These are phyloP conservation scores for Lentinula edodes DNA, from an alignment of 768 basidiomycete genomes.

Conservation along the genomic window DNA sequence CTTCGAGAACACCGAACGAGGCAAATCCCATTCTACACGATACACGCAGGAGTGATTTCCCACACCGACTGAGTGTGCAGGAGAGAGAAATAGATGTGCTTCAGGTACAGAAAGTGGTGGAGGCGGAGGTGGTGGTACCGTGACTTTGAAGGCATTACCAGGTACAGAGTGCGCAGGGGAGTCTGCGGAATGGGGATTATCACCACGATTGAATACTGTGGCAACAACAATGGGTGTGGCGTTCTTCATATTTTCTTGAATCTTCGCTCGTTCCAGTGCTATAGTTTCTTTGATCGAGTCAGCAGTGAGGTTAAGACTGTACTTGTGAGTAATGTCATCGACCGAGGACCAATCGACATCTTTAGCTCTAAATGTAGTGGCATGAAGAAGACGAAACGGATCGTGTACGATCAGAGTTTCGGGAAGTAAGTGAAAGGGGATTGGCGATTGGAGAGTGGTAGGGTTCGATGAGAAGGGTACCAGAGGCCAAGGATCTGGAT, in stretches of 20 bases:
- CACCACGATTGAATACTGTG: not conserved
- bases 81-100: slow-evolving; percentile 46
- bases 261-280: not conserved
- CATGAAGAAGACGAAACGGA: slow-evolving; percentile 28
- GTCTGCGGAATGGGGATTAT: slow-evolving; percentile 23
- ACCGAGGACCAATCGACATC: slow-evolving; percentile 20
- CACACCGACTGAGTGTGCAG: slow-evolving; percentile 25
- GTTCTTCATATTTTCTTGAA: not conserved
- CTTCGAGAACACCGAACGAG: slow-evolving; percentile 30
- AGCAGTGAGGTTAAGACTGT: slow-evolving; percentile 18
- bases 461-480: slow-evolving; percentile 26
- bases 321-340: slow-evolving; percentile 24
- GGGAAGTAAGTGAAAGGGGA: slow-evolving; percentile 31
- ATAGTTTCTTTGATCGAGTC: slow-evolving; percentile 4
- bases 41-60: slow-evolving; percentile 54
- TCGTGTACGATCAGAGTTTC: slow-evolving; percentile 38
- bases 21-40: slow-evolving; percentile 46
- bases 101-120: slow-evolving; percentile 18
- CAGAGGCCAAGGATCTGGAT: slow-evolving; percentile 36
- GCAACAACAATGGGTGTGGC: not conserved
- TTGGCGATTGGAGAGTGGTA: slow-evolving; percentile 23
- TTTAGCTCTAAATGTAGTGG: not conserved
- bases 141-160: slow-evolving; percentile 11
- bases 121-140: slow-evolving; percentile 14
- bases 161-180: slow-evolving; percentile 14